These are phyloP conservation scores for Cercophora sp. DNA, from an alignment of 495 filamentous ascomycete genomes.

Conservation along the genomic window DNA sequence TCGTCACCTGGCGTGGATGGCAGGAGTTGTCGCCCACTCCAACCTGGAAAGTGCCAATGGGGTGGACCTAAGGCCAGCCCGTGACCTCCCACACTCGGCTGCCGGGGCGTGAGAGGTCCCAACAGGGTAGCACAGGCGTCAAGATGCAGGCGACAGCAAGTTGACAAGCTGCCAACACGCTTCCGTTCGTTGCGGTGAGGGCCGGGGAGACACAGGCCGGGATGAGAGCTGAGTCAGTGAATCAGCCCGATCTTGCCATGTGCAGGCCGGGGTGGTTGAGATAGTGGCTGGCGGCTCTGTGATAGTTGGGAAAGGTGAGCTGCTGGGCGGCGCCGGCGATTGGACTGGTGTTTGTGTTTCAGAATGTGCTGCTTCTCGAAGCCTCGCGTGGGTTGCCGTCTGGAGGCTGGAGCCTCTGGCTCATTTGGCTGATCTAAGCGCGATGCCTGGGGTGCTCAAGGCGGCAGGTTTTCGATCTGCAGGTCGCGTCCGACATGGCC, in stretches of 20 bases:
- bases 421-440: not conserved
- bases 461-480: not conserved
- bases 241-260: not conserved
- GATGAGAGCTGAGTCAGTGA: not conserved
- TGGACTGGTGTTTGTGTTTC: conserved; percentile 5
- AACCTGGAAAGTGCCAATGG: no score
- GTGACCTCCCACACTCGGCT: no score
- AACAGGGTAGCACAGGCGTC: not conserved
- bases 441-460: not conserved
- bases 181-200: no score
- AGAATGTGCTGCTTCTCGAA: not conserved
- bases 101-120: no score
- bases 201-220: no score
- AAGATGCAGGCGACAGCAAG: not conserved
- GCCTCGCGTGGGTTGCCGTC: not conserved
- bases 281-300: no score
- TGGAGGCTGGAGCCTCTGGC: not conserved
- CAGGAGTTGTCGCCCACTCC: no score
- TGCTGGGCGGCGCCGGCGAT: not conserved
- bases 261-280: no score
- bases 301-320: no score
- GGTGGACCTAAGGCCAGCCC: no score
- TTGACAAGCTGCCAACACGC: not conserved
- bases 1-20: conserved; percentile 3
- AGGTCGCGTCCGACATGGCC: conserved; percentile 3